Evolutionary conservation across 1,139 yeast genomes (phyloP).

Genomic region (Yamadazyma atmosphaerica): DNA sequence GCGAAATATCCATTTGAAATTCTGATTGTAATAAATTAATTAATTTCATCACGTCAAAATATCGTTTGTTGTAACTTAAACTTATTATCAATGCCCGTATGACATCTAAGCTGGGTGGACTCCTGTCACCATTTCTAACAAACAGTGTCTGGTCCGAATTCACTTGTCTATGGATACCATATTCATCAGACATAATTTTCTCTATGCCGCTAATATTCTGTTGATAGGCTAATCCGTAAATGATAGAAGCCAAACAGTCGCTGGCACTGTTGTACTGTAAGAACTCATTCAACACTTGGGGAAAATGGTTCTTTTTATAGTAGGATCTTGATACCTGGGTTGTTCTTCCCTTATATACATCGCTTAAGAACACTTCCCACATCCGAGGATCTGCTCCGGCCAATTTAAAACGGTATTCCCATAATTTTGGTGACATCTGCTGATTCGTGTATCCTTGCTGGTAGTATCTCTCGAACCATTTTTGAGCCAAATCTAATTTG

Average conservation of each 20-base stretch:
- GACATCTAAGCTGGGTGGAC: constrained; percentile 8
- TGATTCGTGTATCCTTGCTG: constrained; percentile 19
- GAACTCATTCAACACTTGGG: constrained; percentile 9
- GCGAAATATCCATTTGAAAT: constrained; percentile 26
- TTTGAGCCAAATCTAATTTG: constrained; percentile 41
- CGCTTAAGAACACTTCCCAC: constrained; percentile 27
- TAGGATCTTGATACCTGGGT: constrained; percentile 1
- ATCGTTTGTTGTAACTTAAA: constrained; percentile 31
- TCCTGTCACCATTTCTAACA: background rate
- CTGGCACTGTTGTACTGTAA: constrained; percentile 7
- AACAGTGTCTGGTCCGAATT: constrained; percentile 19
- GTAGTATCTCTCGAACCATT: constrained; percentile 40
- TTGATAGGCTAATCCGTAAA: constrained; percentile 36
- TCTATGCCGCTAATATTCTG: constrained; percentile 24
- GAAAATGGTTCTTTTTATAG: constrained; percentile 4
- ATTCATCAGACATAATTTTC: constrained; percentile 28
- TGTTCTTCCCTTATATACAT: constrained; percentile 17
- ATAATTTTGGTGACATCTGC: constrained; percentile 31
- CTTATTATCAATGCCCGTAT: constrained; percentile 33
- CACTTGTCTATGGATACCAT: constrained; percentile 32
- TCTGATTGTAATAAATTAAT: constrained; percentile 36
- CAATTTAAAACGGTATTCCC: constrained; percentile 36
- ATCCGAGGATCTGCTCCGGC: constrained; percentile 35
- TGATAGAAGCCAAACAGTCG: constrained; percentile 23
- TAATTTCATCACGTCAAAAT: constrained; percentile 33